These are phyloP conservation scores for Arxiozyma telluris DNA, from an alignment of 1,139 yeast genomes.

Conservation along the genomic window DNA sequence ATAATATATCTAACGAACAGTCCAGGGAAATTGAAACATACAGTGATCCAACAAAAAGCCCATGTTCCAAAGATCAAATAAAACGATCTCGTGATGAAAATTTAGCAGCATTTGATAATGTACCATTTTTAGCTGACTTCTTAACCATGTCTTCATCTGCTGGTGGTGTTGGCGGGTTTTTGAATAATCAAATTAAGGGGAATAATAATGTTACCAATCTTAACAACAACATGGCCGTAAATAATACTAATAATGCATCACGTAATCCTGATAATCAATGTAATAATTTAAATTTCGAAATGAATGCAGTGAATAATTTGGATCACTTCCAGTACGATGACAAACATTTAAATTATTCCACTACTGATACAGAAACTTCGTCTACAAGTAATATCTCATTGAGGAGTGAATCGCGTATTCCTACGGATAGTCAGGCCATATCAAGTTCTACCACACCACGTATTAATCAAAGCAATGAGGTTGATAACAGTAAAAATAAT, in stretches of 20 bases:
- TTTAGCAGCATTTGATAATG: constrained; percentile 1
- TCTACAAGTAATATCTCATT: neutral
- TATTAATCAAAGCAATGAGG: neutral
- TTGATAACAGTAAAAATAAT: neutral
- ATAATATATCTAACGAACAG: neutral
- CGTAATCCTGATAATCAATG: neutral
- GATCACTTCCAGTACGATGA: constrained; percentile 4
- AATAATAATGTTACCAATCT: neutral
- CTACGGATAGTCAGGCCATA: neutral
- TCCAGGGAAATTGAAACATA: neutral
- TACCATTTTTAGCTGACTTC: constrained; percentile 20
- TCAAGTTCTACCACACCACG: neutral
- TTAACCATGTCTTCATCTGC: constrained; percentile 29
- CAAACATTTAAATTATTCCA: constrained; percentile 17
- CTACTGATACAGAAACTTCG: constrained; percentile 15
- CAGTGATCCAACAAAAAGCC: neutral
- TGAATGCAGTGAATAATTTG: neutral
- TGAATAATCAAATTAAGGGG: neutral
- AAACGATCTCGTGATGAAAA: constrained; percentile 1
- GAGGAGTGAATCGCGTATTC: neutral
- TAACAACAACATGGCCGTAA: constrained; percentile 10
- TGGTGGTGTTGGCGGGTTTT: constrained; percentile 26
- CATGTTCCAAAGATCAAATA: neutral
- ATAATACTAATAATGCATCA: neutral
- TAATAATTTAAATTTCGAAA: constrained; percentile 1